Percentiles rank a stretch among this genome's conserved stretches.
Evolutionary conservation across 2,329 filamentous ascomycete species (phyloP).

Genomic region (Fusarium kyushuense): DNA sequence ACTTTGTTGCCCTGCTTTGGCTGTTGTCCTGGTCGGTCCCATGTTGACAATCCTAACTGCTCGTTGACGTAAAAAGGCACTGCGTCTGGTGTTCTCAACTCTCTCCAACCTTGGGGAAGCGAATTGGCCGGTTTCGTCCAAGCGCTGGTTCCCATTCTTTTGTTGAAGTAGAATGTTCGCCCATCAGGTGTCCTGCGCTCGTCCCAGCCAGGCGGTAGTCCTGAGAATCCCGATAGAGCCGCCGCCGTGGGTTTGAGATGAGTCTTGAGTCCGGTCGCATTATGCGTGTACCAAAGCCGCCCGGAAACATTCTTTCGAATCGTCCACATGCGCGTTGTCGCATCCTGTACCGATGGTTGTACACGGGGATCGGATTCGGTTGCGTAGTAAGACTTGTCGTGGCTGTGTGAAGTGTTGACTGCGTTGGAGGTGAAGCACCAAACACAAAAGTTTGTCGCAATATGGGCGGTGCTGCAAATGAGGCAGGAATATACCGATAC

Average conservation of each 20-base stretch:
- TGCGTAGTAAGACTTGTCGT: conserved; percentile 46
- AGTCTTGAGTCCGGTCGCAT: conserved; percentile 42
- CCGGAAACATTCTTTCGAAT: conserved; percentile 47
- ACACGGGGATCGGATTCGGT: conserved; percentile 46
- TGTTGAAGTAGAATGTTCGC: conserved; percentile 44
- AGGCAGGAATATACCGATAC: conserved; percentile 47
- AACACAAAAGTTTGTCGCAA: conserved; percentile 42
- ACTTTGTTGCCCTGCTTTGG: conserved; percentile 29
- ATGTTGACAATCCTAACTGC: conserved; percentile 41
- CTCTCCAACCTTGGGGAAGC: conserved; percentile 45
- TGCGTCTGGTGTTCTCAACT: conserved; percentile 46
- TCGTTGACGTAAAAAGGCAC: conserved; percentile 47
- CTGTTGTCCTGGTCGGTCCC: conserved; percentile 48
- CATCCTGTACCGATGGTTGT: conserved; percentile 29
- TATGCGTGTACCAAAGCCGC: conserved; percentile 47
- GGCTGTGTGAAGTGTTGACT: conserved; percentile 39
- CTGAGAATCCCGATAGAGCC: conserved; percentile 13
- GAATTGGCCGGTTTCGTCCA: conserved; percentile 44
- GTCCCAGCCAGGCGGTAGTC: conserved; percentile 43
- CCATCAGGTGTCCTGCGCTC: conserved; percentile 45
- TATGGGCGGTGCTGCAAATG: conserved; percentile 45
- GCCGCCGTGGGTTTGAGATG: conserved; percentile 42
- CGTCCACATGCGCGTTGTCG: conserved; percentile 41
- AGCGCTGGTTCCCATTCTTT: conserved; percentile 33
- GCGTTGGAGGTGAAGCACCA: conserved; percentile 48